A percentile compares a stretch with the other conserved stretches of the same genome.
Conservation (phyloP, 1,284 basidiomycete genomes). For the Salmacisia buchloeana region DNA sequence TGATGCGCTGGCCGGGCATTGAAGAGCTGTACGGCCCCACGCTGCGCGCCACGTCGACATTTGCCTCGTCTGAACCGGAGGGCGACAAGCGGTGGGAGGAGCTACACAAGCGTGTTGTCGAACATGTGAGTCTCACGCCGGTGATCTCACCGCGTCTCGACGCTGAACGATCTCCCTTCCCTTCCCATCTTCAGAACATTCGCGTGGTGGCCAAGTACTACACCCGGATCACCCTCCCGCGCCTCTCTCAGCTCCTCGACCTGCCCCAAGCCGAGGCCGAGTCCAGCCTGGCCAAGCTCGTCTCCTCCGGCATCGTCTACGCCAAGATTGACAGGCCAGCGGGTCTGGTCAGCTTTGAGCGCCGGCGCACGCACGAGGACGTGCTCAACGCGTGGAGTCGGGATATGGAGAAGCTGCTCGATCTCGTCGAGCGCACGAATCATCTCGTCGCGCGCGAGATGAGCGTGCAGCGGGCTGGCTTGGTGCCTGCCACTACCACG, state of each 20-base stretch:
- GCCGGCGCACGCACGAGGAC: conserved; percentile 42
- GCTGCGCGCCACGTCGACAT: conserved; percentile 74
- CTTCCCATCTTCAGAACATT: conserved; percentile 66
- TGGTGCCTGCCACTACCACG: conserved; percentile 2
- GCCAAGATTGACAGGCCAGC: conserved; percentile 89
- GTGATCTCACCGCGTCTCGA: conserved; percentile 4
- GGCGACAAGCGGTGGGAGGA: conserved; percentile 85
- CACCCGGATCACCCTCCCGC: conserved; percentile 77
- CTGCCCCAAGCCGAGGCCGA: conserved; percentile 76
- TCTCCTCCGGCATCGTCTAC: conserved; percentile 84
- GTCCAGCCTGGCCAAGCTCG: conserved; percentile 77
- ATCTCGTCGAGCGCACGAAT: conserved; percentile 46
- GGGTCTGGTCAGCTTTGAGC: conserved; percentile 73
- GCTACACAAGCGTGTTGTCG: conserved; percentile 88
- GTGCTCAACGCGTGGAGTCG: conserved; percentile 91
- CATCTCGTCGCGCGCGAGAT: conserved; percentile 48
- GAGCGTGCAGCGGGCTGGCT: conserved; percentile 44
- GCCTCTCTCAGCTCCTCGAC: conserved; percentile 82
- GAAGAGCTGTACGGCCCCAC: conserved; percentile 80
- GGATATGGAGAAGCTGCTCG: conserved; percentile 78
- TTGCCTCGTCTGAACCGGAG: conserved; percentile 52
- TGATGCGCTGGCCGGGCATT: conserved; percentile 99
- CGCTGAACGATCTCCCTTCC: background rate
- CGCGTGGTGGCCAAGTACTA: conserved; percentile 92
- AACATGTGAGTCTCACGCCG: conserved; percentile 68